phyloP scores from a whole-genome alignment of 805 yeast genomes.

The Brettanomyces bruxellensis region DNA sequence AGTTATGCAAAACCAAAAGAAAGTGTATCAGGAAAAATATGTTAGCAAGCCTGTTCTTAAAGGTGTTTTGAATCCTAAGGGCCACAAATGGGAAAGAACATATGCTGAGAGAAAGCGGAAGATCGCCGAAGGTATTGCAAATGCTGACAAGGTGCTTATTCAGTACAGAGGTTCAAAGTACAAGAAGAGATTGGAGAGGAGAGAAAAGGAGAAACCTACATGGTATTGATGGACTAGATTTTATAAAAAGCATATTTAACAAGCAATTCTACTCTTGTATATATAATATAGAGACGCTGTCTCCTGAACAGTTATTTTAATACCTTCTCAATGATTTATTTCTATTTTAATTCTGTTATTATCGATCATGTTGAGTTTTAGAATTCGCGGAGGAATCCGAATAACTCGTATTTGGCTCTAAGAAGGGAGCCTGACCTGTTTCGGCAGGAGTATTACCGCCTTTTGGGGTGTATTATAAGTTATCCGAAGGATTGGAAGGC shows the following conservation, averaged over 20 bases:
- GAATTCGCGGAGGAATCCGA: too few species aligned
- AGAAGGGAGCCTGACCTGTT: too few species aligned
- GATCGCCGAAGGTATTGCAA: slow-evolving; percentile 56
- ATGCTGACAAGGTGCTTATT: slow-evolving; percentile 57
- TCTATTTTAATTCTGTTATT: too few species aligned
- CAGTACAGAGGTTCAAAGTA: slow-evolving; percentile 53
- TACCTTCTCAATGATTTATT: too few species aligned
- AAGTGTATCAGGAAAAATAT: slow-evolving; percentile 73
- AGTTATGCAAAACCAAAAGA: slow-evolving; percentile 45
- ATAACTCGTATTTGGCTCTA: too few species aligned
- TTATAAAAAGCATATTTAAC: background rate
- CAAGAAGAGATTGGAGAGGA: slow-evolving; percentile 34
- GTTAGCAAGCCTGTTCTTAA: slow-evolving; percentile 58
- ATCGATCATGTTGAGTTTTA: too few species aligned
- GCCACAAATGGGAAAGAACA: slow-evolving; percentile 70
- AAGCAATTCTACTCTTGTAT: background rate
- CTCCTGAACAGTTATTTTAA: too few species aligned
- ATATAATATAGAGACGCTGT: background rate
- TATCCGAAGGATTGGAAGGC: too few species aligned
- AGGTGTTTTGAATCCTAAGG: slow-evolving; percentile 74
- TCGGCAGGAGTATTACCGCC: too few species aligned
- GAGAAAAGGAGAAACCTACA: slow-evolving; percentile 25
- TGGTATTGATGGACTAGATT: slow-evolving; percentile 27
- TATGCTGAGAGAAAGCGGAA: slow-evolving; percentile 48
- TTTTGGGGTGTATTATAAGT: too few species aligned